Evolutionary conservation across 169 alveolate genomes (phyloP).

Genomic region (Cryptosporidium ryanae): DNA sequence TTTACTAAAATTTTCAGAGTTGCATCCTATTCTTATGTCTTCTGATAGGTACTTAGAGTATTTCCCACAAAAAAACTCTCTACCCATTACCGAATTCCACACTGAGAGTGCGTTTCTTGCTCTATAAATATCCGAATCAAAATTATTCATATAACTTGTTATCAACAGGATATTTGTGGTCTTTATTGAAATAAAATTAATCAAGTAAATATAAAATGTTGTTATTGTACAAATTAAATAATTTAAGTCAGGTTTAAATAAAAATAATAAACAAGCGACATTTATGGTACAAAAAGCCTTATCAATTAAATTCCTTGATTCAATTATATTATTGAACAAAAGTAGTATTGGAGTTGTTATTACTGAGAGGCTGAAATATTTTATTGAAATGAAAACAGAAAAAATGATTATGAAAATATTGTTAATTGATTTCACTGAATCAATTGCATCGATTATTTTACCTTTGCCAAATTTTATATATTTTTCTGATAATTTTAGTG

Average conservation of each 20-base stretch:
- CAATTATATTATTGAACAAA: not conserved
- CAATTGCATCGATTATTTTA: not conserved
- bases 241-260: not conserved
- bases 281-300: not conserved
- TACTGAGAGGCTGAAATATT: slow-evolving; percentile 33
- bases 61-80: not conserved
- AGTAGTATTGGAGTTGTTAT: slow-evolving; percentile 1
- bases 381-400: slow-evolving; percentile 31
- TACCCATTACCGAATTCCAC: slow-evolving; percentile 67
- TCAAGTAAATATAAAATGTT: not conserved
- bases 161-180: no score
- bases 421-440: slow-evolving; percentile 7
- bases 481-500: no score
- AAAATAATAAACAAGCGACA: not conserved
- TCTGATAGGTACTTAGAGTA: not conserved
- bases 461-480: no score
- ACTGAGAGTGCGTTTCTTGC: slow-evolving; percentile 53
- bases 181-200: no score
- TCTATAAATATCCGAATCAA: slow-evolving; percentile 16
- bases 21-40: no score
- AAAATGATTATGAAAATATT: slow-evolving; percentile 2
- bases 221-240: slow-evolving; percentile 1
- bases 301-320: not conserved
- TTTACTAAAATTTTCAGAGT: slow-evolving; percentile 15
- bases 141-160: not conserved